Evolutionary conservation across 805 yeast species (phyloP), one percentile per base, ranked within the genome.

Genomic region (Kluyveromyces wickerhamii): DNA sequence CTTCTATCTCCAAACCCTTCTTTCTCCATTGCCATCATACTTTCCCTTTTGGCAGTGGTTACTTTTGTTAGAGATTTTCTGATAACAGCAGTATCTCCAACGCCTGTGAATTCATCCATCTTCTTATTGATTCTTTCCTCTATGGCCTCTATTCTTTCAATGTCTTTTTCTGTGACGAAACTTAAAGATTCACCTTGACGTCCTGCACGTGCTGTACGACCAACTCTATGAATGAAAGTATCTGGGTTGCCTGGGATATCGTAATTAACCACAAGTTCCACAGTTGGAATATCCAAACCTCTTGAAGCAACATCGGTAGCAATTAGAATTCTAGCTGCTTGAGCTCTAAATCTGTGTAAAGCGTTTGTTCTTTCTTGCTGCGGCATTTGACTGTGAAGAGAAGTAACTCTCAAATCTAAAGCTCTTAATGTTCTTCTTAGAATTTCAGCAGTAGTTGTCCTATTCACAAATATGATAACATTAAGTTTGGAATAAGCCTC

Each of bases 121-220:
- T 86, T 82, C 43, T 73, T 71, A 29, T 76, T 78, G 27, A 86
- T 81, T 45, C 96, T 71, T 36, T 76, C 85, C 56, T 92, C 98
- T 35, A 92, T 89, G 5, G 89, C 79, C 41, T 81, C 72, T 5
- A 92, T 71, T 49, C 97, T 70, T 17, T 67, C 70, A 10, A 92
- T 78, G 54, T 89, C 98, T 39, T 80, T 75, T 48, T 88, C 95
- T 1, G 94, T 75, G 4, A 92, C 81, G 39, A 92, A 69, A 10
- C 92, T 74, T 1, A 92, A 65, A 5, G 94, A 72, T 43, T 77
- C 85, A 62, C 98, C 98, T 33, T 65, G 62, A 48, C 94, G 71
- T 2, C 97, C 97, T 2, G 97, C 97, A 72, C 98, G 82, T 7
- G 97, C 98, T 9, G 98, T 89, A 74, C 98, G 84, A 65, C 98